Evolutionary conservation across 768 basidiomycete genomes (phyloP).

Genomic region (Strobilomyces dryophilus): DNA sequence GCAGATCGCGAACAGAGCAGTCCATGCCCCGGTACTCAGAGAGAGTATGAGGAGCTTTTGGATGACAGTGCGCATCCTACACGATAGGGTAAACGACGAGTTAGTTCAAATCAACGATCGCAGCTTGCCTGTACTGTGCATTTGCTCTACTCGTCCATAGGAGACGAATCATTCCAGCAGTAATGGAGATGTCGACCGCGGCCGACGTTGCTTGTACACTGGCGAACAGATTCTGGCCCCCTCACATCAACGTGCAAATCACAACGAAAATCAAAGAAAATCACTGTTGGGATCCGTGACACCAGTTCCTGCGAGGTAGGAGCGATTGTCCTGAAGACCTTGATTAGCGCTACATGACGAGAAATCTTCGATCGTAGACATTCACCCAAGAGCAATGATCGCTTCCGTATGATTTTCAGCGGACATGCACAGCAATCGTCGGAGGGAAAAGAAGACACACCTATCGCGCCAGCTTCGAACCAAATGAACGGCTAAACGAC

Average conservation of each 20-base stretch:
- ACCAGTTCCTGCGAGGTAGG: conserved; percentile 12
- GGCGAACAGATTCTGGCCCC: conserved; percentile 6
- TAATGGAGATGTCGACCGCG: conserved; percentile 15
- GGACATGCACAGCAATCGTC: neutral
- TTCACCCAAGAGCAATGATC: conserved; percentile 13
- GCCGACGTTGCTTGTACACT: conserved; percentile 5
- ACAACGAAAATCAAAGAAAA: neutral
- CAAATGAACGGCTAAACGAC: neutral
- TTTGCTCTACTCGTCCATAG: conserved; percentile 16
- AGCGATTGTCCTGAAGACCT: conserved; percentile 4
- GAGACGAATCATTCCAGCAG: conserved; percentile 5
- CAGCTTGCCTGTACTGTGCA: conserved; percentile 10
- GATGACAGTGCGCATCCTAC: conserved; percentile 17
- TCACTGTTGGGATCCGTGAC: conserved; percentile 8
- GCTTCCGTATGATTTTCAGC: conserved; percentile 8
- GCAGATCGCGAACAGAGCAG: conserved; percentile 9
- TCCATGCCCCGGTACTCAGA: conserved; percentile 13
- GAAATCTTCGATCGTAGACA: neutral
- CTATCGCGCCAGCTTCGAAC: conserved; percentile 7
- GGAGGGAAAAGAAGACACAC: conserved; percentile 1
- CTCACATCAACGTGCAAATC: neutral
- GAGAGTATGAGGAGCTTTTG: conserved; percentile 9
- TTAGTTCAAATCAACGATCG: neutral
- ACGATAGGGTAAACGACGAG: neutral
- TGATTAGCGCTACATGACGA: neutral